Evolutionary conservation across 176 grass and related monocot genomes (phyloP).

Genomic region (bread wheat (Triticum aestivum)): DNA sequence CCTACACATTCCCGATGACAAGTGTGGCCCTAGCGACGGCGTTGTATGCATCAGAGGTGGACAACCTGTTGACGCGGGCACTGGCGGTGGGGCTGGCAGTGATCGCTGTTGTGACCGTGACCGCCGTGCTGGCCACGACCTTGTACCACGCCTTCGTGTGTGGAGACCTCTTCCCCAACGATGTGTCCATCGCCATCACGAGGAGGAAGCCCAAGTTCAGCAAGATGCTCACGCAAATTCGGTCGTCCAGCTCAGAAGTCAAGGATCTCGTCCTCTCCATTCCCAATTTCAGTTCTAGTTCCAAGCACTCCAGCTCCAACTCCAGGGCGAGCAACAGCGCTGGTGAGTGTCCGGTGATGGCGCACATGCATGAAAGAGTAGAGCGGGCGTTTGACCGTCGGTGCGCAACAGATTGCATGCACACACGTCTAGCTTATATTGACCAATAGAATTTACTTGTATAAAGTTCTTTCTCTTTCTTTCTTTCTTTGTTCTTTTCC

Average conservation of each 20-base stretch:
- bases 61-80: background rate
- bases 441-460: background rate
- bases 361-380: background rate
- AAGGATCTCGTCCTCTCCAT: background rate
- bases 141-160: conserved; percentile 1
- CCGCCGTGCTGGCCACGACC: conserved; percentile 47
- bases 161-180: conserved; percentile 38
- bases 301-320: background rate
- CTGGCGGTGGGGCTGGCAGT: background rate
- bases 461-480: background rate
- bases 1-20: conserved; percentile 82
- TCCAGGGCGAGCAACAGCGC: background rate
- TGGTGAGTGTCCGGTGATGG: background rate
- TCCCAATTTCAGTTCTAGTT: background rate
- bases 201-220: background rate
- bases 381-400: background rate
- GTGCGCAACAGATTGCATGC: background rate
- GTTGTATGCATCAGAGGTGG: background rate
- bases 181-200: background rate
- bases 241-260: background rate
- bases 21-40: conserved; percentile 53
- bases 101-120: conserved; percentile 45
- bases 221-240: background rate
- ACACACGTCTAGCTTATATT: background rate
- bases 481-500: background rate